Percentiles rank a stretch among this genome's conserved stretches.
These are phyloP conservation scores for Claviceps arundinis DNA, from an alignment of 2,329 filamentous ascomycete genomes.

Conservation along the genomic window DNA sequence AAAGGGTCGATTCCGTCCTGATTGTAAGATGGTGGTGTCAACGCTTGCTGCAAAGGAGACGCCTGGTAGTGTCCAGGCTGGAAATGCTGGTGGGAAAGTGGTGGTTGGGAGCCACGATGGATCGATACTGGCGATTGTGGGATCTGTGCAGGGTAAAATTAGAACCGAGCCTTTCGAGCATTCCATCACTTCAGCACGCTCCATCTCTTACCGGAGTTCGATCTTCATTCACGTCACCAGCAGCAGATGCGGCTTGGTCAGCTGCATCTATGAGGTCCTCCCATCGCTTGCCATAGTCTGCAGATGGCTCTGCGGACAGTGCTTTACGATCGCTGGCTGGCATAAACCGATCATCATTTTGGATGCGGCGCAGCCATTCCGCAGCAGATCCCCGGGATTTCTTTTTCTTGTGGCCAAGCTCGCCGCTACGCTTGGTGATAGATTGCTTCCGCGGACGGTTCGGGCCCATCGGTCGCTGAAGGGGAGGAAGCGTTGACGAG, in stretches of 20 bases:
- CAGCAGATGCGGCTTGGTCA: conserved; percentile 59
- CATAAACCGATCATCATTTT: conserved; percentile 52
- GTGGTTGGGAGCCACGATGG: conserved; percentile 48
- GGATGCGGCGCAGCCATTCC: conserved; percentile 46
- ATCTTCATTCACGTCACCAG: conserved; percentile 82
- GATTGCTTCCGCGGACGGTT: conserved; percentile 74
- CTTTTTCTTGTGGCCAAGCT: conserved; percentile 67
- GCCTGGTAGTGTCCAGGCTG: conserved; percentile 62
- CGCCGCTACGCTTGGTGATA: conserved; percentile 63
- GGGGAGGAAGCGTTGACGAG: conserved; percentile 75
- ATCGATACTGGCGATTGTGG: conserved; percentile 53
- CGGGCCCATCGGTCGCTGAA: conserved; percentile 59
- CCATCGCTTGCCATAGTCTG: conserved; percentile 80
- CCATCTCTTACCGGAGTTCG: conserved; percentile 61
- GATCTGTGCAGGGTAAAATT: conserved; percentile 30
- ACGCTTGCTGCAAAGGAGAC: conserved; percentile 77
- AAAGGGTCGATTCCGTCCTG: conserved; percentile 64
- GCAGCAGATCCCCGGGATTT: conserved; percentile 59
- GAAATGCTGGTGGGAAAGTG: conserved; percentile 47
- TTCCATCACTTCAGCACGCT: not conserved
- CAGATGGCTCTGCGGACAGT: conserved; percentile 71
- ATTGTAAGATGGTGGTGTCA: conserved; percentile 68
- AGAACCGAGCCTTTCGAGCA: not conserved
- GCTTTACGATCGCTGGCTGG: conserved; percentile 63
- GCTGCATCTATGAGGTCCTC: conserved; percentile 92